Evolutionary conservation across 2,329 filamentous ascomycete species (phyloP).

Genomic region (Fusarium bulbicola): DNA sequence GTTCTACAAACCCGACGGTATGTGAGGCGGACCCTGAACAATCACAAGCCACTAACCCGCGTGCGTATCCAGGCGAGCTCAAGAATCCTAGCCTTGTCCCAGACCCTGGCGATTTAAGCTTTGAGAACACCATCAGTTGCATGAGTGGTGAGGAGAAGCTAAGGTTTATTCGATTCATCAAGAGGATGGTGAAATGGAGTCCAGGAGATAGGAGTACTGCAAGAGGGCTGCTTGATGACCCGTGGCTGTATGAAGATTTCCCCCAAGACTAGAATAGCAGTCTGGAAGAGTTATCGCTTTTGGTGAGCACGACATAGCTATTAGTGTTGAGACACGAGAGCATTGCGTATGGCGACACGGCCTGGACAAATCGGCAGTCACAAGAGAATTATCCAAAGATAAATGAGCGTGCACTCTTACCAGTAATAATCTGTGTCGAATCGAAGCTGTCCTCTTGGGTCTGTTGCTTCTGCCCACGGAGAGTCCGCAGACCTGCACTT

Average conservation of each 20-base stretch:
- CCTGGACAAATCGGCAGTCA: not conserved
- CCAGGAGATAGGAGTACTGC: slow-evolving; percentile 44
- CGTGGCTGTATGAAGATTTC: slow-evolving; percentile 34
- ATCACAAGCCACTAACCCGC: not conserved
- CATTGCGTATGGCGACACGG: not conserved
- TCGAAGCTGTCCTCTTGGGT: not conserved
- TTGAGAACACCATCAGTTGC: not conserved
- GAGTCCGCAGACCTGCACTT: not conserved
- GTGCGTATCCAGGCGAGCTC: slow-evolving; percentile 25
- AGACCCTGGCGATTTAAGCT: slow-evolving; percentile 21
- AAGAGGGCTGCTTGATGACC: slow-evolving; percentile 43
- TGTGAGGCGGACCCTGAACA: not conserved
- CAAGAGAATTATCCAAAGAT: rapidly evolving
- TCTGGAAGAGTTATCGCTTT: not conserved
- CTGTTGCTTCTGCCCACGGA: not conserved
- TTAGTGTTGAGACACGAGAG: not conserved
- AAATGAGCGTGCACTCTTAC: not conserved
- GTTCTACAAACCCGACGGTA: not conserved
- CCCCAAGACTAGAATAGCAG: not conserved
- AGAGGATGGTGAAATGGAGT: slow-evolving; percentile 44
- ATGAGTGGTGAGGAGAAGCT: slow-evolving; percentile 8
- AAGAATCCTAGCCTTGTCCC: slow-evolving; percentile 34
- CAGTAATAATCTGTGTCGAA: not conserved
- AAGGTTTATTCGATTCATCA: slow-evolving; percentile 44
- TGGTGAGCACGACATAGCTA: not conserved